Conservation (phyloP, 805 yeast species). For the Metschnikowia sp. region DNA sequence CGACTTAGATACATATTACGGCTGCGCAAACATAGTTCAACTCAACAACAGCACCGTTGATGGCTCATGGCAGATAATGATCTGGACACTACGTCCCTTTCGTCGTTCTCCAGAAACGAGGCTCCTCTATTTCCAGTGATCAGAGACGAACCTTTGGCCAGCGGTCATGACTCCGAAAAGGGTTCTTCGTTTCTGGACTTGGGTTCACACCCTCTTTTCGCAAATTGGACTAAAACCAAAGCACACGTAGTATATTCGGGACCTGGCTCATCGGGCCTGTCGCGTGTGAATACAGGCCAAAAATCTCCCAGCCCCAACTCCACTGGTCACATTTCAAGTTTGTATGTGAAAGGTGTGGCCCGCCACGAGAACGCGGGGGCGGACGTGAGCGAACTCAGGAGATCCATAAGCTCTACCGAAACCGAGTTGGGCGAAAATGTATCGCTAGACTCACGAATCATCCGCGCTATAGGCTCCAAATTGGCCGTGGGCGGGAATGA, state of each 20-base stretch:
- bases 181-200: conserved; percentile 4
- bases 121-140: conserved; percentile 7
- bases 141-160: neutral
- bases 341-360: neutral
- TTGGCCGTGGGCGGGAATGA: conserved; percentile 1
- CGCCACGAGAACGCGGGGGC: neutral
- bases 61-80: conserved; percentile 4
- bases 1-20: too few relatives aligned
- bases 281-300: too few relatives aligned
- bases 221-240: neutral
- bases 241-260: too few relatives aligned
- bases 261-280: too few relatives aligned
- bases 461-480: conserved; percentile 3
- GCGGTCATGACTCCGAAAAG: neutral
- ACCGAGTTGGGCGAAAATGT: neutral
- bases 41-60: neutral
- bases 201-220: conserved; percentile 1
- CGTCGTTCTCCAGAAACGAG: conserved; percentile 5
- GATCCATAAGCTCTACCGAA: neutral
- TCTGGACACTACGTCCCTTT: conserved; percentile 4
- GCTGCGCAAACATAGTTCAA: too few relatives aligned
- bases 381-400: neutral
- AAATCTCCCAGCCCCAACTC: too few relatives aligned
- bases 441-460: conserved; percentile 1
- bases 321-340: too few relatives aligned